Evolutionary conservation across 352 stramenopile species (phyloP).

Genomic region (Peronospora belbahrii): DNA sequence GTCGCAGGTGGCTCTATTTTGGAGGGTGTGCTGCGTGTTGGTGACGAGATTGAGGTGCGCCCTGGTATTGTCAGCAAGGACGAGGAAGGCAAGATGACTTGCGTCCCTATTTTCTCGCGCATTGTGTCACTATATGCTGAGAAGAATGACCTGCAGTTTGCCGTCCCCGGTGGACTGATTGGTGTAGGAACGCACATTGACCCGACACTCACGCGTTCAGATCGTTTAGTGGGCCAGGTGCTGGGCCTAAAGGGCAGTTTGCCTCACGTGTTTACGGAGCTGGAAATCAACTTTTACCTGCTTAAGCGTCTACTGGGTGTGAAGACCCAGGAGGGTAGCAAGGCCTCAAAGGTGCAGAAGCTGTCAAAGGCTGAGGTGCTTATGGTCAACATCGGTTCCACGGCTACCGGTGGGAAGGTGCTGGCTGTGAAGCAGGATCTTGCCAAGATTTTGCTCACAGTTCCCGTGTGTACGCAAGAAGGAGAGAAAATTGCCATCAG

Average conservation of each 20-base stretch:
- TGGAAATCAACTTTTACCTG: conserved; percentile 99
- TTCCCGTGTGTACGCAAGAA: conserved; percentile 99
- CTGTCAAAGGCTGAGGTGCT: conserved; percentile 98
- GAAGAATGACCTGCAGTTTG: conserved; percentile 99
- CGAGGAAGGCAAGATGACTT: conserved; percentile 92
- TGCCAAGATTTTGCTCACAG: conserved; percentile 98
- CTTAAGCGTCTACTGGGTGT: conserved; percentile 98
- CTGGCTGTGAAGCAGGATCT: conserved; percentile 95
- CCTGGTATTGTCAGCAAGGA: conserved; percentile 99
- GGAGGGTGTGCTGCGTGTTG: conserved; percentile 94
- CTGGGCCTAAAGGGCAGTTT: conserved; percentile 95
- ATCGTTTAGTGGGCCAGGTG: conserved; percentile 99
- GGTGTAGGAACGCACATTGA: conserved; percentile 99
- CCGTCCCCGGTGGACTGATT: conserved; percentile 98
- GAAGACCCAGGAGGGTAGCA: conserved; percentile 98
- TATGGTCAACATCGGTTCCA: conserved; percentile 99
- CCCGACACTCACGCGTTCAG: conserved; percentile 96
- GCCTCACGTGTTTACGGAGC: conserved; percentile 97
- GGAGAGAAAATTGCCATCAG: conserved; percentile 99
- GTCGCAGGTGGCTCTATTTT: conserved; percentile 90
- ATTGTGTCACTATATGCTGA: conserved; percentile 98
- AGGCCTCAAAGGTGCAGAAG: conserved; percentile 99
- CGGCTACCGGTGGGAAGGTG: conserved; percentile 94
- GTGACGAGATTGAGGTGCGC: conserved; percentile 99
- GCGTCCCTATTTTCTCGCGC: conserved; percentile 89